Conservation (phyloP, 1,284 basidiomycete species). For the Apiotrichum domesticum region DNA sequence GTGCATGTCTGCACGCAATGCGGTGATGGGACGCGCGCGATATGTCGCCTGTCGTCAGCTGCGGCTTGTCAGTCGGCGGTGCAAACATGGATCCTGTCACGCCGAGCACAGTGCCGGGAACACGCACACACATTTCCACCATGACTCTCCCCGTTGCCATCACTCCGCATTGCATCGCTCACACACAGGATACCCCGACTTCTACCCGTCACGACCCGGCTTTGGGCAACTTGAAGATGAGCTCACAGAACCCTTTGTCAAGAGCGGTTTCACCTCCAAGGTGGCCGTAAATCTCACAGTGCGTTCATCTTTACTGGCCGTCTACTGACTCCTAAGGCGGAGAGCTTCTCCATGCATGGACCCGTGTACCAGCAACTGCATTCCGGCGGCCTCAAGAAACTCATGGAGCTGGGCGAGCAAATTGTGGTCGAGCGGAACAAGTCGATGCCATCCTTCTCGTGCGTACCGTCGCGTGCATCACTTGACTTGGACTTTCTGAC, state of each 20-base stretch:
- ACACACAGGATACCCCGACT: constrained; percentile 68
- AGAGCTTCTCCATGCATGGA: constrained; percentile 54
- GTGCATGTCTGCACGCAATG: no score
- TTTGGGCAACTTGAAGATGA: constrained; percentile 81
- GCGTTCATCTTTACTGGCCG: not conserved
- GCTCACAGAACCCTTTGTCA: constrained; percentile 68
- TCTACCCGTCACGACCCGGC: constrained; percentile 72
- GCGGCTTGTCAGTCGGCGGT: no score
- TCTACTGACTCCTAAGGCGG: constrained; percentile 44
- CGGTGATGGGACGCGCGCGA: no score
- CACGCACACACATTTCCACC: no score
- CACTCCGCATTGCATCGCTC: not conserved
- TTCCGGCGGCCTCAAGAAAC: constrained; percentile 55
- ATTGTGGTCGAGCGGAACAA: constrained; percentile 58
- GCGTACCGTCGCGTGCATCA: not conserved
- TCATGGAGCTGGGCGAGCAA: constrained; percentile 74
- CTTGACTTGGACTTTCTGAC: not conserved
- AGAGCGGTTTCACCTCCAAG: constrained; percentile 64
- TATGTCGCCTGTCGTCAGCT: no score
- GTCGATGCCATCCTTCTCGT: constrained; percentile 32
- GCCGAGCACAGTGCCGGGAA: no score
- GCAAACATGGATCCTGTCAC: no score
- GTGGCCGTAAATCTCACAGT: constrained; percentile 51
- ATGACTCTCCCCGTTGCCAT: not conserved
- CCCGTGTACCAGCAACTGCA: constrained; percentile 51